Conservation (phyloP, 345 rosid species). For the Melastoma malabathricum region DNA sequence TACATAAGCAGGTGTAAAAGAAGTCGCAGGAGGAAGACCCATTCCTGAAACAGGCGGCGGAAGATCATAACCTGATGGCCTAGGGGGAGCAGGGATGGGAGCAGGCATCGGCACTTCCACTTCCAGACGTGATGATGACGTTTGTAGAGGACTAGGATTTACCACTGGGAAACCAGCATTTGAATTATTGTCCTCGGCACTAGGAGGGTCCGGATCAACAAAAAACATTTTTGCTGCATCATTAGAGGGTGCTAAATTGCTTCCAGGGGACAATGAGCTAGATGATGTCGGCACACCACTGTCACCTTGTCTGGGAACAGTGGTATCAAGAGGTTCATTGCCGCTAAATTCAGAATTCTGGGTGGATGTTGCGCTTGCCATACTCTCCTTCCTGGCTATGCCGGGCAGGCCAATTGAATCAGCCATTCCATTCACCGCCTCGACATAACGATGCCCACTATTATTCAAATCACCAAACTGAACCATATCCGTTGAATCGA, state of each 20-base stretch:
- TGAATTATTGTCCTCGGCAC: slow-evolving; percentile 23
- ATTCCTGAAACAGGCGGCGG: slow-evolving; percentile 16
- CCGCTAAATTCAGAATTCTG: slow-evolving; percentile 53
- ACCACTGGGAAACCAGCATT: slow-evolving; percentile 21
- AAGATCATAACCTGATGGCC: slow-evolving; percentile 23
- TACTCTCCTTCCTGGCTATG: slow-evolving; percentile 42
- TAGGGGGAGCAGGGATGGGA: slow-evolving; percentile 11
- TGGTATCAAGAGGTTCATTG: slow-evolving; percentile 29
- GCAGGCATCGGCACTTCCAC: slow-evolving; percentile 27
- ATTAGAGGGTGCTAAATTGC: slow-evolving; percentile 14
- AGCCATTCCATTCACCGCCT: slow-evolving; percentile 39
- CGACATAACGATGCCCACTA: slow-evolving; percentile 44
- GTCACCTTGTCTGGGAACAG: slow-evolving; percentile 26
- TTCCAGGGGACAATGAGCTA: slow-evolving; percentile 18
- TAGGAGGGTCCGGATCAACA: slow-evolving; percentile 17
- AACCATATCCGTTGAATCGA: slow-evolving; percentile 26
- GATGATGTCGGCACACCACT: slow-evolving; percentile 15
- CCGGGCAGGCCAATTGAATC: slow-evolving; percentile 20
- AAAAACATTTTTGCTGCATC: slow-evolving; percentile 17
- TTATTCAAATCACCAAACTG: slow-evolving; percentile 38
- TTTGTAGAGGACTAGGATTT: slow-evolving; percentile 23
- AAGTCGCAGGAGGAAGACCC: slow-evolving; percentile 15
- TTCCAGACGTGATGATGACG: slow-evolving; percentile 21
- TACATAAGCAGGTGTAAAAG: slow-evolving; percentile 17
- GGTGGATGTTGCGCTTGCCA: slow-evolving; percentile 44